phyloP scores from a whole-genome alignment of 371 early-diverging fungal genomes.

The Capniomyces stellatus region DNA sequence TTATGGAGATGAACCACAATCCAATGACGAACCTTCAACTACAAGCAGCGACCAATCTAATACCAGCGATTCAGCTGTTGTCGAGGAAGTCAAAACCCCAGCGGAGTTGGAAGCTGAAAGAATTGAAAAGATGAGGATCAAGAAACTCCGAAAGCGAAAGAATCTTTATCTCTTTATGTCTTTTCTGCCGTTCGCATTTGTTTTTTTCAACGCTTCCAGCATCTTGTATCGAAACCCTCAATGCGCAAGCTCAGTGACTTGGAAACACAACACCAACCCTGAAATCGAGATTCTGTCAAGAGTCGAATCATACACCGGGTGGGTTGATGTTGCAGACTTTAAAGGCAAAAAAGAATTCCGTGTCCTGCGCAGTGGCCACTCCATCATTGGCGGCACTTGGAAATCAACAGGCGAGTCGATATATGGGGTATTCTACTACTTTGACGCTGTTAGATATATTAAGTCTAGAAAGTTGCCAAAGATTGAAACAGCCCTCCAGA shows the following conservation, averaged over 20 bases:
- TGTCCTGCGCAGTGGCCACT: slow-evolving; percentile 61
- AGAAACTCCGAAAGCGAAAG: neutral
- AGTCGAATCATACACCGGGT: slow-evolving; percentile 50
- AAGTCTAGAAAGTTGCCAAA: slow-evolving; percentile 15
- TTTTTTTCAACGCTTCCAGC: neutral
- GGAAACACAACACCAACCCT: slow-evolving; percentile 2
- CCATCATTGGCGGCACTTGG: slow-evolving; percentile 58
- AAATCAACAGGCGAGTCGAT: slow-evolving; percentile 37
- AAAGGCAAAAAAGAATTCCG: neutral
- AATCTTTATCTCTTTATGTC: neutral
- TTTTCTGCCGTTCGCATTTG: neutral
- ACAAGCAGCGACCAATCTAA: too few relatives aligned
- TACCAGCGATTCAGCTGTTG: too few relatives aligned
- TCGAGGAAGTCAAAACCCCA: too few relatives aligned
- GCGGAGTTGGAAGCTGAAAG: too few relatives aligned
- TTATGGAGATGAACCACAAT: too few relatives aligned
- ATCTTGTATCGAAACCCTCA: neutral
- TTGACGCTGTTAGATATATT: slow-evolving; percentile 31
- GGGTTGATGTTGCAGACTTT: slow-evolving; percentile 35
- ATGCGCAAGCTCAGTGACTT: neutral
- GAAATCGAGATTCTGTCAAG: slow-evolving; percentile 27
- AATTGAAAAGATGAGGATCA: neutral
- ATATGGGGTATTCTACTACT: slow-evolving; percentile 53
- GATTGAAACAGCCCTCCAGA: slow-evolving; percentile 23
- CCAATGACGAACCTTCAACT: too few relatives aligned